A percentile compares a stretch with the other conserved stretches of the same genome.
Evolutionary conservation across 2,329 filamentous ascomycete species (phyloP).

Genomic region (Parascedosporium putredinis): DNA sequence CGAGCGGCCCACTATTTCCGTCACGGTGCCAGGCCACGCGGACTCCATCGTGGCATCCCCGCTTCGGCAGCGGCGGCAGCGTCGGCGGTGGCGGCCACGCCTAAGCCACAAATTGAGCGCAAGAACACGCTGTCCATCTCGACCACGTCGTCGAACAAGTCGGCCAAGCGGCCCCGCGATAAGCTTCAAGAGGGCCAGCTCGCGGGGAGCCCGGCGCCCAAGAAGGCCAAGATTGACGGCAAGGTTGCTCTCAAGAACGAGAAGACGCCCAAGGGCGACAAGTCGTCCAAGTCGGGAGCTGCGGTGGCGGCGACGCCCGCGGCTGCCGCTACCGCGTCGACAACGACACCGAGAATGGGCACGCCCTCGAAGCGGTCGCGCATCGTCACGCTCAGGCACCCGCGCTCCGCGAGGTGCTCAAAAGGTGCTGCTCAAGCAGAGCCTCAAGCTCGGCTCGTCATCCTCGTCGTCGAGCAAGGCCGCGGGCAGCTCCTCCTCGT

Average conservation of each 20-base stretch:
- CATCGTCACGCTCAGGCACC: constrained; percentile 5
- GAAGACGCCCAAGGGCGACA: neutral
- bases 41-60: constrained; percentile 5
- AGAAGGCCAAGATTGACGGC: constrained; percentile 3
- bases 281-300: no score
- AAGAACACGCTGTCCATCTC: constrained; percentile 10
- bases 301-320: no score
- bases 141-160: neutral
- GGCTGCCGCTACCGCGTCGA: neutral
- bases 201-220: neutral
- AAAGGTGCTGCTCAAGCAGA: constrained; percentile 1
- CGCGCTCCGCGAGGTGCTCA: constrained; percentile 6
- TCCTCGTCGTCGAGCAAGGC: neutral
- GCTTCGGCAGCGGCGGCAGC: no score
- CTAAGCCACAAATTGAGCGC: constrained; percentile 6
- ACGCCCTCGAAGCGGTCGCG: neutral
- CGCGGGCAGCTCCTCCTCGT: neutral
- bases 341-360: neutral
- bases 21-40: constrained; percentile 4
- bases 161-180: constrained; percentile 4
- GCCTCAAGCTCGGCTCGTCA: neutral
- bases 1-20: constrained; percentile 1
- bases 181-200: neutral
- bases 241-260: no score
- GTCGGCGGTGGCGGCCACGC: neutral